Conservation (phyloP, 108 stramenopile genomes). For the Cyclotella cryptica region DNA sequence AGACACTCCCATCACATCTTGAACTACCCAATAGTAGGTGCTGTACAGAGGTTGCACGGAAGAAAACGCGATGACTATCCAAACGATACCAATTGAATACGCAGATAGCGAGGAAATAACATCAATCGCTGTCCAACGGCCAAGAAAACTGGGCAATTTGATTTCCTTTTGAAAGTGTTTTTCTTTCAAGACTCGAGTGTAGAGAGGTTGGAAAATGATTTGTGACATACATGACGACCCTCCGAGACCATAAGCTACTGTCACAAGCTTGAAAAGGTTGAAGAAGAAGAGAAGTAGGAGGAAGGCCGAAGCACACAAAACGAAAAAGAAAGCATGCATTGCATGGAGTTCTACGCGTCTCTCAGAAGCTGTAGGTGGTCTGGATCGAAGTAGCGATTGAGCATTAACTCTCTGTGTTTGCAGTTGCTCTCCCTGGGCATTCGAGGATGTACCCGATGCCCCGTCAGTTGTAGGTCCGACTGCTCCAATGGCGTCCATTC, state of each 20-base stretch:
- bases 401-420: constrained; percentile 24
- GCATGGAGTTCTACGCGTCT: constrained; percentile 78
- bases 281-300: constrained; percentile 90
- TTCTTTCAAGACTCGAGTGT: constrained; percentile 12
- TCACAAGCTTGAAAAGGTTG: constrained; percentile 81
- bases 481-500: background rate
- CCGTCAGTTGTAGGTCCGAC: background rate
- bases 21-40: constrained; percentile 86
- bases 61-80: constrained; percentile 62
- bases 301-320: constrained; percentile 76
- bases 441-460: background rate
- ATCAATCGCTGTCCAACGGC: constrained; percentile 32
- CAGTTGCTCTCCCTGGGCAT: background rate
- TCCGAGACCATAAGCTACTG: constrained; percentile 81
- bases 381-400: constrained; percentile 16
- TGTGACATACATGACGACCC: constrained; percentile 65
- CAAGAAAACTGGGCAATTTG: no score
- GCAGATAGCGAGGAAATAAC: constrained; percentile 45
- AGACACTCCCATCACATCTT: constrained; percentile 89
- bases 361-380: background rate
- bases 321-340: constrained; percentile 81
- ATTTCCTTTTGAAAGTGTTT: background rate
- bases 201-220: constrained; percentile 63
- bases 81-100: constrained; percentile 57
- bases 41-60: constrained; percentile 57